A percentile compares a stretch with the other conserved stretches of the same genome.
Conservation (phyloP, 164 flowering plant genomes). For the Sextonia rubra region DNA sequence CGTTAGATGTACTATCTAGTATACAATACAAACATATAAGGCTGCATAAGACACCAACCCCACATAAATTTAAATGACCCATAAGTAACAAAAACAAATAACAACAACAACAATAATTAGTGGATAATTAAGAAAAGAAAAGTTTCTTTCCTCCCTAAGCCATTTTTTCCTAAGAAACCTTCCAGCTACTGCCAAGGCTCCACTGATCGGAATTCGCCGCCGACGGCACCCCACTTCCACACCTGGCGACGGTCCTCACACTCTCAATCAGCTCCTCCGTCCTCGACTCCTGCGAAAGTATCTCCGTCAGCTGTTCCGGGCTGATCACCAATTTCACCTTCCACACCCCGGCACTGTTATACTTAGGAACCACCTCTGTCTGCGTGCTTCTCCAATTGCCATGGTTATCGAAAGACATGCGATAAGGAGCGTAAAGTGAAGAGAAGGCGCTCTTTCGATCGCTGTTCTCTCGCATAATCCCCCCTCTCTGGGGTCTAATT, state of each 20-base stretch:
- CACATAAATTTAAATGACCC: not conserved
- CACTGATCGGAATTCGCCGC: slow-evolving; percentile 56
- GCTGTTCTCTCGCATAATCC: slow-evolving; percentile 28
- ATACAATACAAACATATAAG: too few species aligned
- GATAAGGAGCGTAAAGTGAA: slow-evolving; percentile 39
- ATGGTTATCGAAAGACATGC: slow-evolving; percentile 67
- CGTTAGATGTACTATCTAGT: too few species aligned
- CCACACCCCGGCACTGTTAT: slow-evolving; percentile 50
- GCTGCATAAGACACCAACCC: not conserved
- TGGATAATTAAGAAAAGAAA: not conserved
- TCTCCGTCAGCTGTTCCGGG: slow-evolving; percentile 63
- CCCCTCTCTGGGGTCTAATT: slow-evolving; percentile 12
- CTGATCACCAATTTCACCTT: slow-evolving; percentile 86
- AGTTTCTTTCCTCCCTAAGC: not conserved
- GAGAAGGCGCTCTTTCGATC: not conserved
- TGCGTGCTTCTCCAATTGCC: slow-evolving; percentile 41
- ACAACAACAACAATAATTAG: not conserved
- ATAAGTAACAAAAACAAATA: not conserved
- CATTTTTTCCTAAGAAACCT: slow-evolving; percentile 38
- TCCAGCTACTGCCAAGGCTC: slow-evolving; percentile 60
- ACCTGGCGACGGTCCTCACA: slow-evolving; percentile 75
- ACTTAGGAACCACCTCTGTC: slow-evolving; percentile 33
- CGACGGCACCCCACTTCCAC: slow-evolving; percentile 38
- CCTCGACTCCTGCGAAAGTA: slow-evolving; percentile 51
- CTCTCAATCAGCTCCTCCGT: slow-evolving; percentile 75